A percentile compares a stretch with the other conserved stretches of the same genome.
Conservation (phyloP, 1,284 basidiomycete species). For the Cryptococcus jaspeensis region DNA sequence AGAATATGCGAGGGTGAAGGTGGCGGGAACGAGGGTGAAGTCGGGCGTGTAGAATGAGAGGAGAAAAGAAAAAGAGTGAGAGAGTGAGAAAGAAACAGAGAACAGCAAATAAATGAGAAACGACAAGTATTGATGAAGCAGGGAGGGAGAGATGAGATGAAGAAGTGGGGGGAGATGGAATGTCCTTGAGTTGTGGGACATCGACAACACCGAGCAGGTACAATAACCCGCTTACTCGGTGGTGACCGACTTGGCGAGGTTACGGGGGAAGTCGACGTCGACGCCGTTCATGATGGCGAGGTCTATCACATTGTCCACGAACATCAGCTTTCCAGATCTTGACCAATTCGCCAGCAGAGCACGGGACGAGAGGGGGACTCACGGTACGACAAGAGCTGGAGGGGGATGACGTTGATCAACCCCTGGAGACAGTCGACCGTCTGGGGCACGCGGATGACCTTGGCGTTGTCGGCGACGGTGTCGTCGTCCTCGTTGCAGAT, state of each 20-base stretch:
- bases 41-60: no score
- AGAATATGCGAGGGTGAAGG: no score
- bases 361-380: conserved; percentile 12
- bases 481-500: conserved; percentile 94
- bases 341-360: not conserved
- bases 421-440: conserved; percentile 96
- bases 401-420: conserved; percentile 91
- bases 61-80: not conserved
- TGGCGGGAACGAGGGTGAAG: no score
- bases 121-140: no score
- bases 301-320: conserved; percentile 50
- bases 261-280: conserved; percentile 98
- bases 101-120: not conserved
- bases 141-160: no score
- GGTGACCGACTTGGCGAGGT: conserved; percentile 63
- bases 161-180: not conserved
- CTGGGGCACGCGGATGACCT: conserved; percentile 88
- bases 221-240: conserved; percentile 32
- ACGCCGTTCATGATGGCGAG: conserved; percentile 92
- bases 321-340: not conserved
- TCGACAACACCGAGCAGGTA: not conserved
- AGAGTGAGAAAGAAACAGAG: not conserved
- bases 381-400: conserved; percentile 92
- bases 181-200: not conserved
- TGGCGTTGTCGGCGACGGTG: conserved; percentile 66